phyloP scores from a whole-genome alignment of 2,329 filamentous ascomycete genomes.

The Erysiphe pulchra region DNA sequence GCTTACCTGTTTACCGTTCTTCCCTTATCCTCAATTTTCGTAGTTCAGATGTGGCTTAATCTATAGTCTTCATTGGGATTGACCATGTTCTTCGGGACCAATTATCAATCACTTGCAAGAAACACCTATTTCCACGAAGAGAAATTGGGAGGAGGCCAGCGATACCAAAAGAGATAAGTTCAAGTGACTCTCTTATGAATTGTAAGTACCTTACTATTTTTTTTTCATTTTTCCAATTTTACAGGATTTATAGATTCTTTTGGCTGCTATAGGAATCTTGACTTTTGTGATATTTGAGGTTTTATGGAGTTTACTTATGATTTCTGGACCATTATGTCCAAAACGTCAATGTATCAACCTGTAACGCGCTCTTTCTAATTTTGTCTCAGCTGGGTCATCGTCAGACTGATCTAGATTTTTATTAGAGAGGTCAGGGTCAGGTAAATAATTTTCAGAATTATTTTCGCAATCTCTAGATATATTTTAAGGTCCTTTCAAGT shows the following conservation, averaged over 20 bases:
- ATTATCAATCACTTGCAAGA: background rate
- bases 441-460: background rate
- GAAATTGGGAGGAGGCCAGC: background rate
- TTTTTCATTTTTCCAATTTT: conserved; percentile 1
- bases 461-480: background rate
- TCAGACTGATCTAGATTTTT: background rate
- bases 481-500: background rate
- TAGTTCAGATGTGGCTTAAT: background rate
- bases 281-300: background rate
- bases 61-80: background rate
- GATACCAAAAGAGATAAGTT: background rate
- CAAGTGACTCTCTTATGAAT: background rate
- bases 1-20: background rate
- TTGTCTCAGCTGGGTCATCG: background rate
- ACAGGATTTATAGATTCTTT: background rate
- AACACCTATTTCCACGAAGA: background rate
- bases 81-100: background rate
- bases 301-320: background rate
- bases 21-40: background rate
- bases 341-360: background rate
- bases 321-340: background rate
- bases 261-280: background rate
- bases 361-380: background rate
- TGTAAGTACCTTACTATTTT: background rate
- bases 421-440: background rate